phyloP scores from a whole-genome alignment of 2,329 filamentous ascomycete genomes.

The Scolecobasidium constrictum region DNA sequence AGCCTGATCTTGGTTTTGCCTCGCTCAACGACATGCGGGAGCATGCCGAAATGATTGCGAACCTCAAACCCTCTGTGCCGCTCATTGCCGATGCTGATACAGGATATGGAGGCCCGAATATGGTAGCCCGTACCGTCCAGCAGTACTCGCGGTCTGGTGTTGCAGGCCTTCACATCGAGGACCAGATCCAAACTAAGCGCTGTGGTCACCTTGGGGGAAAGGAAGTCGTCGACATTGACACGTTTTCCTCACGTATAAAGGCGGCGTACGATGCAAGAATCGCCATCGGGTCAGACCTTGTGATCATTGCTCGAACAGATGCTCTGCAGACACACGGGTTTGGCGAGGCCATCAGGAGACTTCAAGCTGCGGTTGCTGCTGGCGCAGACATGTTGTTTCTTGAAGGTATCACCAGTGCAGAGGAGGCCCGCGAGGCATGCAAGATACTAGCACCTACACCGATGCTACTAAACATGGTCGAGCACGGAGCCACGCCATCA shows the following conservation, averaged over 20 bases:
- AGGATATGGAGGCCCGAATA: slow-evolving; percentile 14
- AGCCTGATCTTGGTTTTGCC: slow-evolving; percentile 15
- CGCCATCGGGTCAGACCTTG: slow-evolving; percentile 40
- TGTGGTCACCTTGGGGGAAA: slow-evolving; percentile 56
- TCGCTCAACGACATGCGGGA: slow-evolving; percentile 14
- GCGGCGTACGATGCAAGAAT: slow-evolving; percentile 38
- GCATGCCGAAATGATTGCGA: slow-evolving; percentile 15
- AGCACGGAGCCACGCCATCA: slow-evolving; percentile 43
- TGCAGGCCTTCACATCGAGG: slow-evolving; percentile 51
- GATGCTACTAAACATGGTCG: slow-evolving; percentile 48
- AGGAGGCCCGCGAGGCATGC: slow-evolving; percentile 38
- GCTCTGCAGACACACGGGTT: slow-evolving; percentile 47
- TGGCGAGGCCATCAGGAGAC: slow-evolving; percentile 41
- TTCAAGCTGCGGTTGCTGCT: slow-evolving; percentile 39
- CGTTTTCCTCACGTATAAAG: slow-evolving; percentile 43
- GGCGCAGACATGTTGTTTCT: slow-evolving; percentile 52
- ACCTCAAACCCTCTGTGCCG: slow-evolving; percentile 11
- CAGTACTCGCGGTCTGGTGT: slow-evolving; percentile 29
- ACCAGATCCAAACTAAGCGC: slow-evolving; percentile 53
- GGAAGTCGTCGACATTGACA: slow-evolving; percentile 41
- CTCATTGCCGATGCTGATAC: slow-evolving; percentile 17
- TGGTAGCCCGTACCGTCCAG: slow-evolving; percentile 4
- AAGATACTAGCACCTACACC: slow-evolving; percentile 38
- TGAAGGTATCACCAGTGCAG: slow-evolving; percentile 44
- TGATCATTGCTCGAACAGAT: slow-evolving; percentile 56